Percentiles rank a stretch among this genome's conserved stretches.
Conservation (phyloP, 352 stramenopile genomes). For the Phytopythium ostracodes region DNA sequence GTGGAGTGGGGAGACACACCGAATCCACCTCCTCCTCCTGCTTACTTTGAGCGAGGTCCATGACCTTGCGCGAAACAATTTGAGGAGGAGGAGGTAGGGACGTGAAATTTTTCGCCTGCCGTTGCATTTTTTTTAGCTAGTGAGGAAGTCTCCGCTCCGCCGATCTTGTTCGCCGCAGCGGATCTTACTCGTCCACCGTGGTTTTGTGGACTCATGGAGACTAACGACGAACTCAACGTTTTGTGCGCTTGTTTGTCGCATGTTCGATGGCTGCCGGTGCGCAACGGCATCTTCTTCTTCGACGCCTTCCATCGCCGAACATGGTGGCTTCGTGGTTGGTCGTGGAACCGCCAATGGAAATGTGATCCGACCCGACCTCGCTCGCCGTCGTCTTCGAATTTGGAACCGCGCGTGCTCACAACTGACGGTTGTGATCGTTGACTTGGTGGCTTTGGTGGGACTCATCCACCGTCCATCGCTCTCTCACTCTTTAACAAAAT, state of each 20-base stretch:
- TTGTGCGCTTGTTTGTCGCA: not conserved
- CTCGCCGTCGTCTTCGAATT: too few species aligned
- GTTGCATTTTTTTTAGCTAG: not conserved
- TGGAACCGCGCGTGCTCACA: not conserved
- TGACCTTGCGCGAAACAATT: not conserved
- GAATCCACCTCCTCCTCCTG: not conserved
- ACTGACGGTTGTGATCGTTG: not conserved
- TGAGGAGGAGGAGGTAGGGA: not conserved
- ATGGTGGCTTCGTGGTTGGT: not conserved
- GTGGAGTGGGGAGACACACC: not conserved
- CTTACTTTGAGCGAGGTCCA: not conserved
- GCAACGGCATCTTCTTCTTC: not conserved
- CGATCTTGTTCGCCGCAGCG: not conserved
- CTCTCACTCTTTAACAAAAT: not conserved
- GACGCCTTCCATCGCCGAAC: not conserved
- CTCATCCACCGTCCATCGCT: not conserved
- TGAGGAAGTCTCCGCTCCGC: not conserved
- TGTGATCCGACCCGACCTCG: not conserved
- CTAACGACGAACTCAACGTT: not conserved
- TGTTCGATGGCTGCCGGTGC: not conserved
- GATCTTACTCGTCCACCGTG: too few species aligned
- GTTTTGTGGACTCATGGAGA: not conserved
- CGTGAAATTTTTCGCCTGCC: not conserved
- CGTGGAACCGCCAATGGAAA: not conserved
- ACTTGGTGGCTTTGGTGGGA: conserved; percentile 1